Evolutionary conservation across 2,329 filamentous ascomycete genomes (phyloP).

Genomic region (Pestalotiopsis sp.): DNA sequence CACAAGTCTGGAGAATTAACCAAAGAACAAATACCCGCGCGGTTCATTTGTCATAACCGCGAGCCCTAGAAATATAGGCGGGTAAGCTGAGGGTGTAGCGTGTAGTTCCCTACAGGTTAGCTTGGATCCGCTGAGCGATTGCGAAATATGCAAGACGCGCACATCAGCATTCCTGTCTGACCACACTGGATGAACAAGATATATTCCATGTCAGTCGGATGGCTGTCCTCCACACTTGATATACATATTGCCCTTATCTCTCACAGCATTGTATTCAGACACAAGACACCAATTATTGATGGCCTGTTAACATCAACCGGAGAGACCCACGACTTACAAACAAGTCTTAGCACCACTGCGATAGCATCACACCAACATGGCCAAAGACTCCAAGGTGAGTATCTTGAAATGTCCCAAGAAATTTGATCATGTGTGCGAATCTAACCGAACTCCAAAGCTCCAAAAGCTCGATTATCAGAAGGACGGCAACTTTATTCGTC

Average conservation of each 20-base stretch:
- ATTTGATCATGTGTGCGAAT: background rate
- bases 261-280: too few relatives aligned
- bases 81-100: background rate
- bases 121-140: background rate
- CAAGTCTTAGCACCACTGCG: background rate
- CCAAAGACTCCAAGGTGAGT: background rate
- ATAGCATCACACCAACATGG: background rate
- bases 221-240: too few relatives aligned
- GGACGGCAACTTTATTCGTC: constrained; percentile 56
- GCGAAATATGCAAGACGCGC: background rate
- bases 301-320: background rate
- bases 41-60: background rate
- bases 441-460: background rate
- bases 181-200: background rate
- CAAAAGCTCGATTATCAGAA: constrained; percentile 31
- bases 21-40: background rate
- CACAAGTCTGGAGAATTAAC: background rate
- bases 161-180: background rate
- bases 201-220: too few relatives aligned
- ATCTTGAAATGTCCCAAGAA: too few relatives aligned
- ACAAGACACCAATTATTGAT: too few relatives aligned
- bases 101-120: background rate
- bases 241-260: too few relatives aligned
- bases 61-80: background rate
- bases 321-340: background rate